Base-by-base conservation (phyloP, 2,329 filamentous ascomycete genomes). In the Colletotrichum lindemuthianum region DNA sequence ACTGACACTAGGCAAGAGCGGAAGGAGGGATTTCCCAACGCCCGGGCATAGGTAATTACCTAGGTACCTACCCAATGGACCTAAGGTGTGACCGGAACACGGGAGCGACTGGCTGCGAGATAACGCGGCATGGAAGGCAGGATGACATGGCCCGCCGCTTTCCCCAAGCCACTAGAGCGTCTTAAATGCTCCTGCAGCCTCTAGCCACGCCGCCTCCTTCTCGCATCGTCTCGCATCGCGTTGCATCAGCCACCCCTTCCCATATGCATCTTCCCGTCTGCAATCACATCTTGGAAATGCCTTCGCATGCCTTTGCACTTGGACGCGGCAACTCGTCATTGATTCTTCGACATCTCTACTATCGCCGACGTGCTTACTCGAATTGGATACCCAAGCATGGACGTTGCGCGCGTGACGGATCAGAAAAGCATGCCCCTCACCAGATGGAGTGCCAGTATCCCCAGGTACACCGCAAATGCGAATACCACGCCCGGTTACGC, bases 221-320 rank as follows among this genome's bases (percentile, higher is more conserved):
- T 60, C 13, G 37, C 57, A 57, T 13, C 33, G 11, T 16, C 37
- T 60, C 13, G 37, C 57, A 57, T 13, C 33, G 11, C 32, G 39
- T 47, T 60, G 57, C 57, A 55, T 60, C 33, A 36, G 8, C 45
- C 57, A 41, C 32, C 47, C 48, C 16, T 32, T 44, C 53, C 8
- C 16, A 16, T 48, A 43, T 60, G 61, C 61, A 47, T 45, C 58
- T 63, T 65, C 51, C 58, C 51, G 58, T 47, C 40, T 63, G 8
- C 24, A 52, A 49, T 56, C 61, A 61, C 58, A 65, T 37, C 45
- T 12, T 12, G 9, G 16, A 4, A 4, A 41, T 52, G 40, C 41
- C 36, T 44, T 41, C 13, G 8, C 6, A 11, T 9, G 6, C n/a
- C 41, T 50, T 40, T 39, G 36, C 45, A 33, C n/a, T 13, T 33